phyloP scores from a whole-genome alignment of 768 basidiomycete genomes.

The Arthromyces matolae region DNA sequence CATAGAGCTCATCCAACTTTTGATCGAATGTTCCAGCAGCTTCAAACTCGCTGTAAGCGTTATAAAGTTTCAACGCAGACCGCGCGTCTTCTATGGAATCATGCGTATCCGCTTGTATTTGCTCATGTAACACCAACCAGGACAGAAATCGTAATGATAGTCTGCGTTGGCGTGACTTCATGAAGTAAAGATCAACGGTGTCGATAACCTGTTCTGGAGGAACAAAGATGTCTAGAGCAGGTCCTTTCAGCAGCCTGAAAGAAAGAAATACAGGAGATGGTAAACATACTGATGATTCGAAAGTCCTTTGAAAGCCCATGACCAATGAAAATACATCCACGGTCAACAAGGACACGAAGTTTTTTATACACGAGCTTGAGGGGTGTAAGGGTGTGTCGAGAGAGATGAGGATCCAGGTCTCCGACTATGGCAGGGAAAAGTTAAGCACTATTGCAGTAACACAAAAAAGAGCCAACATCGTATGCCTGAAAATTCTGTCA shows the following conservation, averaged over 20 bases:
- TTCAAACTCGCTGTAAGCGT: constrained; percentile 75
- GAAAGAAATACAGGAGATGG: too few relatives aligned
- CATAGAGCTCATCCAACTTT: constrained; percentile 82
- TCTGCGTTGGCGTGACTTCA: constrained; percentile 76
- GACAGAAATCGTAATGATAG: constrained; percentile 90
- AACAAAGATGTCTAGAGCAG: constrained; percentile 79
- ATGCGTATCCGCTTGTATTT: constrained; percentile 91
- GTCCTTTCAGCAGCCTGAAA: too few relatives aligned
- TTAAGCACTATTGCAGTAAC: not conserved
- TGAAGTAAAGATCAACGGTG: constrained; percentile 94
- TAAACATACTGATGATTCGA: constrained; percentile 91
- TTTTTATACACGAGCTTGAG: constrained; percentile 99
- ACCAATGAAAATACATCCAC: constrained; percentile 94
- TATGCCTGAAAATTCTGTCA: constrained; percentile 97
- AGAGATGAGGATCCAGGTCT: constrained; percentile 82
- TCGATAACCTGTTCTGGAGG: constrained; percentile 95
- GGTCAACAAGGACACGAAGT: constrained; percentile 85
- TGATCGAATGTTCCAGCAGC: constrained; percentile 76
- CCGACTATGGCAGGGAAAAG: constrained; percentile 54
- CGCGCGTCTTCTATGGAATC: constrained; percentile 98
- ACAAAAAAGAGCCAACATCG: constrained; percentile 56
- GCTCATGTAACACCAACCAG: constrained; percentile 88
- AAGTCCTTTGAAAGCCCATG: constrained; percentile 98
- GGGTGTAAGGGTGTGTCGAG: constrained; percentile 87
- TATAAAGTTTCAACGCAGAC: constrained; percentile 81